Conservation (phyloP, 208 protist species). For the Zelonia costaricensis region DNA sequence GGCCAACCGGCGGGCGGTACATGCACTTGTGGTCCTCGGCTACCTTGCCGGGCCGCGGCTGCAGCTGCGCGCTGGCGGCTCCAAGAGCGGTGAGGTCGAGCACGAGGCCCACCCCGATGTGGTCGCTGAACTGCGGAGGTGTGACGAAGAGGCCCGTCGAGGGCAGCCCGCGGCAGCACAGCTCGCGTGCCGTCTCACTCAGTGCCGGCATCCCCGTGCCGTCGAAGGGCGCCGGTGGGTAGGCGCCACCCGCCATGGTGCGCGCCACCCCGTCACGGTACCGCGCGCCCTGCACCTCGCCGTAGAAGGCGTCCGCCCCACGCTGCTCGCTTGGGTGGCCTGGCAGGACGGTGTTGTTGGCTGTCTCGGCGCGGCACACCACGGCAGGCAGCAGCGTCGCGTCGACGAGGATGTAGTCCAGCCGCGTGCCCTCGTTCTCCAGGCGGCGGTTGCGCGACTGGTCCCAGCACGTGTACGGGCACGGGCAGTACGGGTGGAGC, state of each 20-base stretch:
- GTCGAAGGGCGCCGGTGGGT: constrained; percentile 70
- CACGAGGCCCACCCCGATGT: constrained; percentile 76
- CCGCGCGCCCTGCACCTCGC: constrained; percentile 51
- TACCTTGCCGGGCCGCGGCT: constrained; percentile 37
- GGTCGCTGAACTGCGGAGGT: constrained; percentile 90
- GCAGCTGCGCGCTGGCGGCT: constrained; percentile 16
- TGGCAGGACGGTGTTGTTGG: constrained; percentile 64
- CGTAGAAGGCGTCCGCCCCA: constrained; percentile 45
- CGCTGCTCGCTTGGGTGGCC: too few species aligned
- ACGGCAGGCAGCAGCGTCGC: constrained; percentile 44
- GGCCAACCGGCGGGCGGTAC: constrained; percentile 60
- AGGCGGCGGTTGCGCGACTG: constrained; percentile 86
- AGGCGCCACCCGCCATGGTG: constrained; percentile 61
- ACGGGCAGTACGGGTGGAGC: constrained; percentile 49
- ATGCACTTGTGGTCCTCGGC: constrained; percentile 59
- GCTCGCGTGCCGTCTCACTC: constrained; percentile 26
- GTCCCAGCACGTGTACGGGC: constrained; percentile 92
- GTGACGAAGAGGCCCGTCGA: constrained; percentile 87
- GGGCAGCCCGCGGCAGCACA: constrained; percentile 61
- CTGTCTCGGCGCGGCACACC: constrained; percentile 38
- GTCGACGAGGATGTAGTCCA: constrained; percentile 92
- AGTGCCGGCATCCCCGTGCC: constrained; percentile 70
- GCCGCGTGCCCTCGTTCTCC: constrained; percentile 84
- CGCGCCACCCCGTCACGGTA: constrained; percentile 44
- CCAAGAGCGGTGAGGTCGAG: constrained; percentile 26